These are phyloP conservation scores for Malus fusca DNA, from an alignment of 306 rosid species.

Conservation along the genomic window DNA sequence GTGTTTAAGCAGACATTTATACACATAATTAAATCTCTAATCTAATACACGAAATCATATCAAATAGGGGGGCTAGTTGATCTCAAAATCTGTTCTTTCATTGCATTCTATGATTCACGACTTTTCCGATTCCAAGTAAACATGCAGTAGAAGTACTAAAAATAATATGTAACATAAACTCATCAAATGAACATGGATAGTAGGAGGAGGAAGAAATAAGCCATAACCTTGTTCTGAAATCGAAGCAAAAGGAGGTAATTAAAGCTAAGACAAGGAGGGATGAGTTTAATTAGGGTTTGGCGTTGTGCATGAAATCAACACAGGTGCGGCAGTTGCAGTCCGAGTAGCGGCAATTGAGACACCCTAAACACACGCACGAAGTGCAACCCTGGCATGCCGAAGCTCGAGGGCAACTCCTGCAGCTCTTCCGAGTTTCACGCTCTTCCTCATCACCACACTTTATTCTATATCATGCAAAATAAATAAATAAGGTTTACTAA, in stretches of 20 bases:
- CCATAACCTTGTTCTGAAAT: neutral
- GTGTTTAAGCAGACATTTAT: too few species aligned
- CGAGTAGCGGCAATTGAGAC: slow-evolving; percentile 43
- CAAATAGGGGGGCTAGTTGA: too few species aligned
- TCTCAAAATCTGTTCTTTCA: too few species aligned
- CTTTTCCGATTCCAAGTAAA: too few species aligned
- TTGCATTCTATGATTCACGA: too few species aligned
- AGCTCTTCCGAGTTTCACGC: slow-evolving; percentile 19
- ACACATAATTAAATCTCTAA: too few species aligned
- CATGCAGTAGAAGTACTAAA: too few species aligned
- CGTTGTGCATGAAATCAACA: slow-evolving; percentile 35
- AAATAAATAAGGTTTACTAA: neutral
- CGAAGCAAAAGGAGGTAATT: neutral
- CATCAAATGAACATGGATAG: neutral
- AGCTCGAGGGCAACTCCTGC: slow-evolving; percentile 28
- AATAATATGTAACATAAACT: neutral
- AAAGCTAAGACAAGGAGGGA: neutral
- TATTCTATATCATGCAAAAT: slow-evolving; percentile 22
- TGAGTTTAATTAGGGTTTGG: neutral
- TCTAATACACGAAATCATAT: too few species aligned
- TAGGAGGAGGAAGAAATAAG: neutral
- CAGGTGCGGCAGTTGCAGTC: slow-evolving; percentile 43
- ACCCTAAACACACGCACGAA: slow-evolving; percentile 38
- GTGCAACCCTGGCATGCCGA: slow-evolving; percentile 36
- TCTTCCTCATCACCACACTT: slow-evolving; percentile 32